Base-by-base conservation (phyloP, 2,329 filamentous ascomycete species). In the Venturia oleaginea region DNA sequence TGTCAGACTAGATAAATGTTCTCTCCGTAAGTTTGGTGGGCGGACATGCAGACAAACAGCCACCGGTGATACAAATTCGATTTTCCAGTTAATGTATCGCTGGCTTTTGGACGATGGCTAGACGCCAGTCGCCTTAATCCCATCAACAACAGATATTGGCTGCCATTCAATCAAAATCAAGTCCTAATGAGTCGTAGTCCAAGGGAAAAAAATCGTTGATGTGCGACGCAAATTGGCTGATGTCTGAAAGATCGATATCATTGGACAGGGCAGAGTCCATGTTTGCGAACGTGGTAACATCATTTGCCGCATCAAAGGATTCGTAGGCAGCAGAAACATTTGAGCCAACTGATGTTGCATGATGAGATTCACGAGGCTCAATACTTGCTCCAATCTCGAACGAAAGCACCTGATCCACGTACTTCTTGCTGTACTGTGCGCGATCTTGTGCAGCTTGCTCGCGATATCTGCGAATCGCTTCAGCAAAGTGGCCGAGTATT, bases 401-500 rank as follows among this genome's bases (percentile, higher is more conserved):
- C 13, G 54, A 54, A 51, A 64, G 51, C 17, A 64, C 51, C 46
- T 64, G 62, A 24, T 42, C 38, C 8, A 64, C 55, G 38, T 59
- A 64, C 34, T 32, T n/a, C 34, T 22, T 64, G 27, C 30, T 59
- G 32, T n/a, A 4, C 38, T 59, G 51, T 4, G 63, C 65, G 40
- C 64, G 65, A 43, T 66, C 62, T 27, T 65, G 64, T 19, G 61
- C 48, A 8, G 60, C 22, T 43, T 67, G 67, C 48, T 69, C 66
- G 7, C 67, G 68, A 51, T 69, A 68, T 11, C 61, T 59, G 34
- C 67, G 68, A 43, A 70, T 70, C 7, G 68, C 65, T 46, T 68
- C 66, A 37, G 68, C 66, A 32, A 70, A 70, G 34, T 64, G 68
- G 19, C 65, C 68, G 2, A 86, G 73, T 24, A 86, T 86, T 6